Evolutionary conservation across 495 filamentous ascomycete species (phyloP), one percentile per base, ranked within the genome.

Genomic region (Tuber magnatum): DNA sequence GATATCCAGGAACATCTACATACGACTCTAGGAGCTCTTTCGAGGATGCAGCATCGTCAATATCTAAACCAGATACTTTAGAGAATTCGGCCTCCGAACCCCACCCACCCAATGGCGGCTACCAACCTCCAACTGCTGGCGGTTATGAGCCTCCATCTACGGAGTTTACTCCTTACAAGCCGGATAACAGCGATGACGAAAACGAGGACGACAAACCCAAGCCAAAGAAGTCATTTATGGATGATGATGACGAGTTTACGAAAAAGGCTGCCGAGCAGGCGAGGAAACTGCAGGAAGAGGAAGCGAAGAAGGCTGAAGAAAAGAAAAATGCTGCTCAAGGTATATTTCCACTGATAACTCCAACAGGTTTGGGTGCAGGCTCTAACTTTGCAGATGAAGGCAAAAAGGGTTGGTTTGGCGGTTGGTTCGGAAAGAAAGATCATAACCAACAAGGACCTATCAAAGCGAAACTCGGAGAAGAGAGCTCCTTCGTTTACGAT

Each of bases 381-480:
- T 78, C 28, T n/a, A 48, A 18, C 71, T 40, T 56, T 46, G 48
- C 72, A 78, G 80, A 72, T 10, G 77, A 72, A n/a, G 76, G 82
- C 43, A 94, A 94, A 85, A 92, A 92, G 82, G 90, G 92, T 69
- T 97, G 94, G 93, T 91, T 97, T 69, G 87, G 88, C 70, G 89
- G 92, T 74, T 97, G 94, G 94, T 94, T 95, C 75, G 88, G 86
- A 51, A 56, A 85, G 88, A 72, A 84, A 84, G 74, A 76, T 71
- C 43, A 81, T 8, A 74, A 83, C 18, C 83, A 80, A 43, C 83
- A 86, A 9, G 88, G 89, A 65, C 94, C 95, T 68, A 94, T 97
- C 84, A 90, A 88, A 80, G 96, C 96, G 71, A 98, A 99, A 82
- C 90, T 99, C 41, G 96, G 96, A 75, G 96, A 99, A 83, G 91